Evolutionary conservation across 1,284 basidiomycete genomes (phyloP).

Genomic region (Ustilago tritici): DNA sequence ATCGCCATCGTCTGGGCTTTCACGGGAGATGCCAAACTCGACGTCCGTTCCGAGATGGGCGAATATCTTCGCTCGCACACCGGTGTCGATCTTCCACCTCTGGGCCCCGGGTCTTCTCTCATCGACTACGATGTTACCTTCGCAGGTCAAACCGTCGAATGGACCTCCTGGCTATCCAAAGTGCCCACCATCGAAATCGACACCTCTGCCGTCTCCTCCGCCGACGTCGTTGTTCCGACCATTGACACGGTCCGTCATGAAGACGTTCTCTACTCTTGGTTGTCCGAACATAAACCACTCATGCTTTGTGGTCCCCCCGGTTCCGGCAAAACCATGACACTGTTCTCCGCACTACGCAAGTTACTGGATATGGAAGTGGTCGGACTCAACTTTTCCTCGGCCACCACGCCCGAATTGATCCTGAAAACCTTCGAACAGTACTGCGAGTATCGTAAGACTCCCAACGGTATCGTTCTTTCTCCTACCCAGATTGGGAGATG

Average conservation of each 20-base stretch:
- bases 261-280: slow-evolving; percentile 97
- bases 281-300: slow-evolving; percentile 97
- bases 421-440: slow-evolving; percentile 99
- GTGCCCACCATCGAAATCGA: slow-evolving; percentile 98
- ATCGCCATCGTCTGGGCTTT: slow-evolving; percentile 98
- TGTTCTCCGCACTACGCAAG: slow-evolving; percentile 98
- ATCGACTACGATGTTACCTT: slow-evolving; percentile 89
- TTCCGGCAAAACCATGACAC: slow-evolving; percentile 99
- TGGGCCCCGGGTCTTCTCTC: slow-evolving; percentile 80
- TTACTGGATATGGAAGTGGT: slow-evolving; percentile 98
- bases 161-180: slow-evolving; percentile 83
- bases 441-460: slow-evolving; percentile 98
- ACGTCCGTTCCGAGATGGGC: slow-evolving; percentile 88
- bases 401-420: slow-evolving; percentile 96
- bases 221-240: slow-evolving; percentile 97
- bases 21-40: slow-evolving; percentile 92
- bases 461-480: slow-evolving; percentile 92
- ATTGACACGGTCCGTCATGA: slow-evolving; percentile 99
- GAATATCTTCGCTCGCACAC: slow-evolving; percentile 86
- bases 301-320: slow-evolving; percentile 99
- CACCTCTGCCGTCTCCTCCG: slow-evolving; percentile 91
- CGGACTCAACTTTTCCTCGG: slow-evolving; percentile 98
- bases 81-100: slow-evolving; percentile 86
- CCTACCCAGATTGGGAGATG: slow-evolving; percentile 95
- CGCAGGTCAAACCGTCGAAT: slow-evolving; percentile 73